Conservation (phyloP, 345 rosid species). For the Anastatica hierochuntica region DNA sequence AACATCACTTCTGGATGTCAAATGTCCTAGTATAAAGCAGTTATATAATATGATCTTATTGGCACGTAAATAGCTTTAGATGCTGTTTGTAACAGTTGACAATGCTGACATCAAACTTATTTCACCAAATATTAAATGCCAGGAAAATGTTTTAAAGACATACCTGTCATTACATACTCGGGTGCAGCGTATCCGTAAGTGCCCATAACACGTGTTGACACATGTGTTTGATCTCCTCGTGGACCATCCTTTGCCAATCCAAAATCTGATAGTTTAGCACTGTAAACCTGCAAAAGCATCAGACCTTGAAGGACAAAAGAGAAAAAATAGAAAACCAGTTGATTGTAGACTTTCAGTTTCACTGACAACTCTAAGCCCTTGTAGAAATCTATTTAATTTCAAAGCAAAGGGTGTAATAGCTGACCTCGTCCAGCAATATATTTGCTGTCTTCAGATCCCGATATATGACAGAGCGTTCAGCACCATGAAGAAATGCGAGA, state of each 20-base stretch:
- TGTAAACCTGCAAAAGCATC: slow-evolving; percentile 51
- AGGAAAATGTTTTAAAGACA: too few relatives aligned
- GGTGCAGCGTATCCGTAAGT: slow-evolving; percentile 98
- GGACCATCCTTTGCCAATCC: slow-evolving; percentile 99
- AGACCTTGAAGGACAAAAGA: slow-evolving; percentile 24
- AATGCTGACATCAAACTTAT: too few relatives aligned
- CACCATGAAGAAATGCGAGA: slow-evolving; percentile 91
- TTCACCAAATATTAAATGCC: too few relatives aligned
- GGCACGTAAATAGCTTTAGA: neutral
- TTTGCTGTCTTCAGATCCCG: slow-evolving; percentile 98
- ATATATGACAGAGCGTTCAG: slow-evolving; percentile 80
- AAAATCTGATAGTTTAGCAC: slow-evolving; percentile 90
- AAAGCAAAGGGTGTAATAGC: slow-evolving; percentile 21
- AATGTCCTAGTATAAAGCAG: slow-evolving; percentile 51
- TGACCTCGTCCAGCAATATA: slow-evolving; percentile 68
- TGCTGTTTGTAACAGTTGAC: too few relatives aligned
- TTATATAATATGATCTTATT: neutral
- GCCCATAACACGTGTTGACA: slow-evolving; percentile 97
- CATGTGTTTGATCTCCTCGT: slow-evolving; percentile 97
- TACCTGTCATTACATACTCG: too few relatives aligned
- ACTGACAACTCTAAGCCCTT: neutral
- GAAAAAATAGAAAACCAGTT: neutral
- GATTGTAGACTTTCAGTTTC: neutral
- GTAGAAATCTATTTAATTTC: neutral
- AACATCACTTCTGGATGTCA: slow-evolving; percentile 93